These are phyloP conservation scores for Priceomyces castillae DNA, from an alignment of 805 yeast species.

Conservation along the genomic window DNA sequence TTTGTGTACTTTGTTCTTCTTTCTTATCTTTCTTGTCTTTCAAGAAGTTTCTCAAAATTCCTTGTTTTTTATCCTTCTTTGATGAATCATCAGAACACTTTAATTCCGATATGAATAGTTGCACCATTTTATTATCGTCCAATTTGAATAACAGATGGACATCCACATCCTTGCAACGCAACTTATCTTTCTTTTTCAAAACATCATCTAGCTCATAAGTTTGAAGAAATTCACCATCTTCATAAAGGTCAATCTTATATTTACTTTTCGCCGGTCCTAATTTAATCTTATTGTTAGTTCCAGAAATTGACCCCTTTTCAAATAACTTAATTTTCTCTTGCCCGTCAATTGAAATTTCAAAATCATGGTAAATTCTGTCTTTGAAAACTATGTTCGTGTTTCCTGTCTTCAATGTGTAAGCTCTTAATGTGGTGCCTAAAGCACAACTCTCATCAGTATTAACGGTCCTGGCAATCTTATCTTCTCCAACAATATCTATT, in stretches of 20 bases:
- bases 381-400: constrained; percentile 55
- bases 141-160: constrained; percentile 43
- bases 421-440: constrained; percentile 83
- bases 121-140: constrained; percentile 50
- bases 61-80: constrained; percentile 12
- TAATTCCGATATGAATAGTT: constrained; percentile 42
- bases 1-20: constrained; percentile 8
- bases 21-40: constrained; percentile 20
- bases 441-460: constrained; percentile 96
- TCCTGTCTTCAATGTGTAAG: constrained; percentile 63
- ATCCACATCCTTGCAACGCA: constrained; percentile 39
- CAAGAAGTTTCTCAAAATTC: constrained; percentile 26
- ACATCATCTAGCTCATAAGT: constrained; percentile 25
- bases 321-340: constrained; percentile 36
- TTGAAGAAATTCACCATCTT: constrained; percentile 36
- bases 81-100: constrained; percentile 32
- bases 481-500: constrained; percentile 53
- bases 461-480: constrained; percentile 70
- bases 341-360: constrained; percentile 34
- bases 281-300: constrained; percentile 30
- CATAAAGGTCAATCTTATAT: constrained; percentile 32
- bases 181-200: constrained; percentile 24
- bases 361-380: constrained; percentile 55
- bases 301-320: constrained; percentile 44
- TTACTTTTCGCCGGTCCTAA: constrained; percentile 31